phyloP scores from a whole-genome alignment of 345 rosid species.

The Gossypium raimondii region DNA sequence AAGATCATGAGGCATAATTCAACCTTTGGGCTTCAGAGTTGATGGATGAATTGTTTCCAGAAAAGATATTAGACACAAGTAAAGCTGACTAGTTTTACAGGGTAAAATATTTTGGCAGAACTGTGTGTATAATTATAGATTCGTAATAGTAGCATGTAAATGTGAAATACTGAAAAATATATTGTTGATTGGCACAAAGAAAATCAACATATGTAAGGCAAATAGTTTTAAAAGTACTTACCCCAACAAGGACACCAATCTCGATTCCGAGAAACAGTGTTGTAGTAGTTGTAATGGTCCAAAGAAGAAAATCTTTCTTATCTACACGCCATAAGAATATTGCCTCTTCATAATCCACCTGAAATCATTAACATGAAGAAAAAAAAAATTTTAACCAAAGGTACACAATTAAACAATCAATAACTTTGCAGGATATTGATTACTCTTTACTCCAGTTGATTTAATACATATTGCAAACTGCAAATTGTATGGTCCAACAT shows the following conservation, averaged over 20 bases:
- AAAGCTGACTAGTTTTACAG: background rate
- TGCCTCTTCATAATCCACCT: constrained; percentile 98
- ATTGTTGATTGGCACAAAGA: background rate
- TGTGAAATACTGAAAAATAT: background rate
- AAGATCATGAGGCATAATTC: constrained; percentile 11
- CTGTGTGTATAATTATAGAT: background rate
- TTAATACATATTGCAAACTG: background rate
- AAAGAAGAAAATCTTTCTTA: constrained; percentile 94
- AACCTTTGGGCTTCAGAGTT: background rate
- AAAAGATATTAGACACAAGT: background rate
- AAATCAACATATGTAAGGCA: background rate
- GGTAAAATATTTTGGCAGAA: background rate
- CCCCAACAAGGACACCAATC: constrained; percentile 98
- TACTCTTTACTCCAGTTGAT: background rate
- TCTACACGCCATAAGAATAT: constrained; percentile 93
- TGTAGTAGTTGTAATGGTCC: constrained; percentile 72
- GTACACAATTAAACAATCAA: background rate
- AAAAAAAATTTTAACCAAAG: constrained; percentile 5
- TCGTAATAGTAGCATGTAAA: background rate
- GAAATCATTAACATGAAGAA: constrained; percentile 25
- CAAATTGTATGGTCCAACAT: background rate
- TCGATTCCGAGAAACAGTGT: constrained; percentile 95
- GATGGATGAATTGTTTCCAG: background rate
- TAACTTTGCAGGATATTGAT: background rate
- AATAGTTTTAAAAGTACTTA: constrained; percentile 33